Evolutionary conservation across 495 filamentous ascomycete genomes (phyloP).

Genomic region (Halenospora varia): DNA sequence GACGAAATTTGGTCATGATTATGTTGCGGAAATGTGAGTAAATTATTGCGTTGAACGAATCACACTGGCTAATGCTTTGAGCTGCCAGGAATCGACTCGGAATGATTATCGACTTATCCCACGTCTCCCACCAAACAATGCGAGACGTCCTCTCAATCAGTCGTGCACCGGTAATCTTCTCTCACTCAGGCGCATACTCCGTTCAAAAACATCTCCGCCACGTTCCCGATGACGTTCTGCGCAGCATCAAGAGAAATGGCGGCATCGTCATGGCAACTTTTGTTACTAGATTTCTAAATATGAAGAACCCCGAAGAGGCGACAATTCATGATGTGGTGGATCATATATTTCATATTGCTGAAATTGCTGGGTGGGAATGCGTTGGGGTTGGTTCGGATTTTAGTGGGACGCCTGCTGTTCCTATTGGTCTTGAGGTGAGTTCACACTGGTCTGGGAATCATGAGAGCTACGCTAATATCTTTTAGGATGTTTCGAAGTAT

Average conservation of each 20-base stretch:
- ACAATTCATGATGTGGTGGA: constrained; percentile 63
- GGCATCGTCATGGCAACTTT: constrained; percentile 62
- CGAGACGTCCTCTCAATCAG: constrained; percentile 47
- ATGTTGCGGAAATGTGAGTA: constrained; percentile 12
- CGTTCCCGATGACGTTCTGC: constrained; percentile 54
- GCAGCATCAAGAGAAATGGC: constrained; percentile 47
- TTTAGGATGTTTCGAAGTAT: constrained; percentile 59
- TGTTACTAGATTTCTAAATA: constrained; percentile 57
- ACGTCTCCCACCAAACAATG: background rate
- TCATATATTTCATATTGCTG: constrained; percentile 54
- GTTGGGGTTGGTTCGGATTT: constrained; percentile 64
- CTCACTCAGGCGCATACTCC: constrained; percentile 48
- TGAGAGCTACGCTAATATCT: constrained; percentile 3
- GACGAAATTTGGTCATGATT: constrained; percentile 17
- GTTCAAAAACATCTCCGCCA: constrained; percentile 55
- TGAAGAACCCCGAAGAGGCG: constrained; percentile 45
- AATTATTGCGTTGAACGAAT: constrained; percentile 35
- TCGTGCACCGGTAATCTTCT: constrained; percentile 54
- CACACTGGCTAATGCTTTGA: background rate
- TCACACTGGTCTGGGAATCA: too few species aligned
- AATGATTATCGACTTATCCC: constrained; percentile 21
- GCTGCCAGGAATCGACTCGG: constrained; percentile 41
- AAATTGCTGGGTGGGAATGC: constrained; percentile 53
- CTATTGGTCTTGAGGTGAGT: constrained; percentile 45
- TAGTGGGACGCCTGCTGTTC: constrained; percentile 49